A percentile compares a stretch with the other conserved stretches of the same genome.
These are phyloP conservation scores for Dactylella cylindrospora DNA, from an alignment of 2,329 filamentous ascomycete species.

Conservation along the genomic window DNA sequence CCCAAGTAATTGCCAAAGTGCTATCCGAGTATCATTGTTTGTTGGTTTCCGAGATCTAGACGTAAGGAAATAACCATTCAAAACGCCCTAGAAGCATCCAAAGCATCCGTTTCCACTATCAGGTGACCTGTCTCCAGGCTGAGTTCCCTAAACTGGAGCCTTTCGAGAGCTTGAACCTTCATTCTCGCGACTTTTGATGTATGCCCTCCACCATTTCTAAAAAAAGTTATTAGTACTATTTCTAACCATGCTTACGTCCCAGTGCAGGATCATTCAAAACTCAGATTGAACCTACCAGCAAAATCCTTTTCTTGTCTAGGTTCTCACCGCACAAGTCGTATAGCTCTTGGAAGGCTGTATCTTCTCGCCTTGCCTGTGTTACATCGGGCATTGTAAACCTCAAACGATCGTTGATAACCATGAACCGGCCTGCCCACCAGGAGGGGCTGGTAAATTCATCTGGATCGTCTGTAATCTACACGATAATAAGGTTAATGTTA, in stretches of 20 bases:
- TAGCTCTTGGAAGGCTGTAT: conserved; percentile 4
- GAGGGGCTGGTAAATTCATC: conserved; percentile 19
- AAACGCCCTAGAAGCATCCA: too few relatives aligned
- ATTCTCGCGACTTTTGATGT: too few relatives aligned
- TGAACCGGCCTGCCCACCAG: conserved; percentile 38
- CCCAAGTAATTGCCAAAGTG: too few relatives aligned
- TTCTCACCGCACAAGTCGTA: conserved; percentile 10
- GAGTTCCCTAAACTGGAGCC: conserved; percentile 34
- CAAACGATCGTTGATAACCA: conserved; percentile 28
- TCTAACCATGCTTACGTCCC: not conserved
- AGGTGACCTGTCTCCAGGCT: conserved; percentile 4
- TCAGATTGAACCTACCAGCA: conserved; percentile 17
- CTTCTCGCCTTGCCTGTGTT: conserved; percentile 11
- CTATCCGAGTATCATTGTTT: too few relatives aligned
- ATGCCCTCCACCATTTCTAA: conserved; percentile 42
- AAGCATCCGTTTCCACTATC: too few relatives aligned
- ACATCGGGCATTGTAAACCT: conserved; percentile 24
- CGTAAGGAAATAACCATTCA: too few relatives aligned
- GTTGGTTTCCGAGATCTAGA: too few relatives aligned
- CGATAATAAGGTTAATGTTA: too few relatives aligned
- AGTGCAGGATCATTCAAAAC: too few relatives aligned
- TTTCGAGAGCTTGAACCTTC: conserved; percentile 19
- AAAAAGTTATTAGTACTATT: not conserved
- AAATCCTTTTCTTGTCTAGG: conserved; percentile 11
- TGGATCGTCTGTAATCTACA: conserved; percentile 27